These are phyloP conservation scores for Myxozyma vanderwaltii DNA, from an alignment of 805 yeast species.

Conservation along the genomic window DNA sequence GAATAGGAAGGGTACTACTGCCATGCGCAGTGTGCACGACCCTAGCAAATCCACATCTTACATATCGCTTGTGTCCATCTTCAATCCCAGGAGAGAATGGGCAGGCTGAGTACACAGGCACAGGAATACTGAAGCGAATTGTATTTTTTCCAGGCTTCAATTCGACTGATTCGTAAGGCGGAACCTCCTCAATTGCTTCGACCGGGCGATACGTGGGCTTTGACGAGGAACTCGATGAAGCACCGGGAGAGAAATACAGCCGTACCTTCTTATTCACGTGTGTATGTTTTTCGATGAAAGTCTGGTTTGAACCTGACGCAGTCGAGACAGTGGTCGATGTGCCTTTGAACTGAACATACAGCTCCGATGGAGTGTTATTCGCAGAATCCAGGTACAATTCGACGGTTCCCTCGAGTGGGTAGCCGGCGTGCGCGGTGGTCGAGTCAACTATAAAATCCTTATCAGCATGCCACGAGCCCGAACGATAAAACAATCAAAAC, in stretches of 20 bases:
- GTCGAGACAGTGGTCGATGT: slow-evolving; percentile 9
- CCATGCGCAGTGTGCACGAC: background rate
- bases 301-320: background rate
- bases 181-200: background rate
- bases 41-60: slow-evolving; percentile 1
- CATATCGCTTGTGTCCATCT: background rate
- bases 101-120: slow-evolving; percentile 18
- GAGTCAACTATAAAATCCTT: slow-evolving; percentile 5
- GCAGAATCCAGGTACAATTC: slow-evolving; percentile 8
- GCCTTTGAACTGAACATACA: slow-evolving; percentile 22
- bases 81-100: background rate
- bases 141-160: background rate
- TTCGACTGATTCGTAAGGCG: slow-evolving; percentile 2
- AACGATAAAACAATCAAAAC: background rate
- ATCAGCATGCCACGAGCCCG: background rate
- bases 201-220: background rate
- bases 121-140: slow-evolving; percentile 6
- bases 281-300: slow-evolving; percentile 4
- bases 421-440: slow-evolving; percentile 15
- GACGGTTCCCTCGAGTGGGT: slow-evolving; percentile 8
- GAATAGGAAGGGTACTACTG: slow-evolving; percentile 7
- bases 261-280: slow-evolving; percentile 4
- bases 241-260: background rate
- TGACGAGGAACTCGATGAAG: background rate
- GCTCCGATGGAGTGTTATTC: slow-evolving; percentile 5